Conservation (phyloP, 371 early-diverging fungal species). For the Mucor circinelloides region DNA sequence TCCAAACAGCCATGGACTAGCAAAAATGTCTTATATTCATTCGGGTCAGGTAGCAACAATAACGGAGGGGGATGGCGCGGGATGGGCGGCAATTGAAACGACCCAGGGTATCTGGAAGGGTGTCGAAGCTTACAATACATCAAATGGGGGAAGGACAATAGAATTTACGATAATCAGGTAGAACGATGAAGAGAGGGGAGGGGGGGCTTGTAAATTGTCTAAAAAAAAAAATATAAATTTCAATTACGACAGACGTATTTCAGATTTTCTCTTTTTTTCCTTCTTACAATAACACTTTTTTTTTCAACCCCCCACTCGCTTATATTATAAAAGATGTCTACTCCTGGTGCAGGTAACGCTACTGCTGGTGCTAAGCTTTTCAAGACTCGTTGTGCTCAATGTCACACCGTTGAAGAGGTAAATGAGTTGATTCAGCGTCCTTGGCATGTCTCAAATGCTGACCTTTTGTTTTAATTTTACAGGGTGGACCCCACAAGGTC, state of each 20-base stretch:
- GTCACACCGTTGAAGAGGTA: constrained; percentile 94
- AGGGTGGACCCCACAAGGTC: constrained; percentile 90
- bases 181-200: neutral
- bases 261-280: constrained; percentile 8
- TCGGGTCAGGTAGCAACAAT: neutral
- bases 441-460: neutral
- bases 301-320: constrained; percentile 27
- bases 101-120: neutral
- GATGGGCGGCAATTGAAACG: neutral
- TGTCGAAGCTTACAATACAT: neutral
- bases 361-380: constrained; percentile 95
- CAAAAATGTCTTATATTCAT: neutral
- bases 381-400: constrained; percentile 98
- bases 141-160: neutral
- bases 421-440: neutral
- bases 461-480: constrained; percentile 2
- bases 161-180: neutral
- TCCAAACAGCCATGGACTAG: neutral
- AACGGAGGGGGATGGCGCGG: neutral
- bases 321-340: constrained; percentile 24
- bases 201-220: constrained; percentile 23
- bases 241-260: neutral
- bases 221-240: constrained; percentile 13
- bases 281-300: constrained; percentile 12
- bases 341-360: constrained; percentile 48